Conservation (phyloP, 1,284 basidiomycete species). For the Phlebopus sp. region DNA sequence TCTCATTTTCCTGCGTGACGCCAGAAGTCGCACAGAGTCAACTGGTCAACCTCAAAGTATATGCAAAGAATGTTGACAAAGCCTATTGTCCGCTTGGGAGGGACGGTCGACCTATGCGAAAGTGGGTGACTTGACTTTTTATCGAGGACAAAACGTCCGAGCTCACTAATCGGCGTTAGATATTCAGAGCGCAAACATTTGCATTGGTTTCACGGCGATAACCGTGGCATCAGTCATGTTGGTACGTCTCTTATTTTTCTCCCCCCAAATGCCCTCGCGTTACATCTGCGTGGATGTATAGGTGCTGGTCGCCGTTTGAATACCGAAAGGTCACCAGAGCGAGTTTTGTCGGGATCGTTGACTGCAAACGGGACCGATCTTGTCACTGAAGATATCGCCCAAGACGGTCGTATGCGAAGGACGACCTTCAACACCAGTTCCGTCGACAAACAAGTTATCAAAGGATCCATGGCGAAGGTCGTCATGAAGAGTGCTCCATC, state of each 20-base stretch:
- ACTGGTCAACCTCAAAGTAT: conserved; percentile 44
- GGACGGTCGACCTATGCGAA: conserved; percentile 59
- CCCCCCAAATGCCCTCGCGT: neutral
- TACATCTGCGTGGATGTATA: conserved; percentile 7
- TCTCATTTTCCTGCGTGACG: conserved; percentile 68
- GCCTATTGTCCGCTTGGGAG: conserved; percentile 58
- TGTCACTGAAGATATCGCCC: conserved; percentile 35
- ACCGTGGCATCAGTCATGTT: conserved; percentile 54
- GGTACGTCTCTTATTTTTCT: conserved; percentile 34
- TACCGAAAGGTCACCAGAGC: conserved; percentile 30
- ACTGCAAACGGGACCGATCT: conserved; percentile 34
- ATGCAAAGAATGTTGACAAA: conserved; percentile 42
- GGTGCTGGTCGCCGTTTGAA: conserved; percentile 28
- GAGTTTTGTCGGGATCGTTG: conserved; percentile 20
- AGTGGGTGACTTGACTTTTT: conserved; percentile 37
- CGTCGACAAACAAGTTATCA: conserved; percentile 51
- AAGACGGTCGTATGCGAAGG: conserved; percentile 41
- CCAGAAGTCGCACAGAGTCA: conserved; percentile 52
- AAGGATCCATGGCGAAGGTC: conserved; percentile 55
- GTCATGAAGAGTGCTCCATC: conserved; percentile 30
- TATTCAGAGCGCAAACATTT: conserved; percentile 51
- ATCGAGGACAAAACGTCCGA: neutral
- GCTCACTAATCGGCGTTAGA: conserved; percentile 25
- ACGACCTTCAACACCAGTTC: conserved; percentile 37
- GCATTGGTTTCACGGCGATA: conserved; percentile 64